phyloP scores from a whole-genome alignment of 2,329 filamentous ascomycete genomes.

The Pseudopyrenochaeta lycopersici region DNA sequence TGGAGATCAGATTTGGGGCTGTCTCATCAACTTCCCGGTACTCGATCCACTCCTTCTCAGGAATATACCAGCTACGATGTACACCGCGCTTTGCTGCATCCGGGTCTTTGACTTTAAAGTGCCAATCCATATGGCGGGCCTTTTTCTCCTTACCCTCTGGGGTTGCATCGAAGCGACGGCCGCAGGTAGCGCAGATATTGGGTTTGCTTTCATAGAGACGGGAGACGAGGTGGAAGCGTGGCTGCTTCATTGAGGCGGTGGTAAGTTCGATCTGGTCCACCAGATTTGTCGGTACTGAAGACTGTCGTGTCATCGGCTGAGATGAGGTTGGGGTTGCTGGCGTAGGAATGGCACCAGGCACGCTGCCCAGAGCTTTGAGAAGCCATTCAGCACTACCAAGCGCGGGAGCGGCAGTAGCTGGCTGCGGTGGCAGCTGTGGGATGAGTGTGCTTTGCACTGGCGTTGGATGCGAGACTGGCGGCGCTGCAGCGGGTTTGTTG shows the following conservation, averaged over 20 bases:
- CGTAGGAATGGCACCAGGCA: slow-evolving; percentile 33
- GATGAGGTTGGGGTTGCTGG: slow-evolving; percentile 37
- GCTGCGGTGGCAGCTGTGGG: slow-evolving; percentile 29
- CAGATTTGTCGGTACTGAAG: slow-evolving; percentile 48
- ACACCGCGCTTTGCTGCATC: slow-evolving; percentile 87
- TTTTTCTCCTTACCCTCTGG: slow-evolving; percentile 85
- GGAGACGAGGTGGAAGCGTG: slow-evolving; percentile 76
- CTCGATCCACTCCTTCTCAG: slow-evolving; percentile 93
- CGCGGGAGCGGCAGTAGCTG: slow-evolving; percentile 17
- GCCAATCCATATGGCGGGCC: slow-evolving; percentile 95
- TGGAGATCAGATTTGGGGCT: slow-evolving; percentile 45
- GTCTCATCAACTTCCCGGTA: slow-evolving; percentile 80
- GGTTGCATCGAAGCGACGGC: slow-evolving; percentile 81
- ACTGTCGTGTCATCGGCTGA: slow-evolving; percentile 37
- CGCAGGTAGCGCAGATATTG: slow-evolving; percentile 90
- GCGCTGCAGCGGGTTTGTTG: slow-evolving; percentile 31
- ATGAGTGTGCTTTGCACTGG: slow-evolving; percentile 24
- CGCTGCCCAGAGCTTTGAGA: slow-evolving; percentile 40
- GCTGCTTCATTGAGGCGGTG: slow-evolving; percentile 75
- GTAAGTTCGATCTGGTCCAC: slow-evolving; percentile 67
- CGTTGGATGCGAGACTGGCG: slow-evolving; percentile 22
- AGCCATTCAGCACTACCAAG: slow-evolving; percentile 41
- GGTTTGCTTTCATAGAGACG: slow-evolving; percentile 82
- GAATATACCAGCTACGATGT: slow-evolving; percentile 94
- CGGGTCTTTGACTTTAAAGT: slow-evolving; percentile 91